These are phyloP conservation scores for Canna indica DNA, from an alignment of 176 grass and related monocot genomes.

Conservation along the genomic window DNA sequence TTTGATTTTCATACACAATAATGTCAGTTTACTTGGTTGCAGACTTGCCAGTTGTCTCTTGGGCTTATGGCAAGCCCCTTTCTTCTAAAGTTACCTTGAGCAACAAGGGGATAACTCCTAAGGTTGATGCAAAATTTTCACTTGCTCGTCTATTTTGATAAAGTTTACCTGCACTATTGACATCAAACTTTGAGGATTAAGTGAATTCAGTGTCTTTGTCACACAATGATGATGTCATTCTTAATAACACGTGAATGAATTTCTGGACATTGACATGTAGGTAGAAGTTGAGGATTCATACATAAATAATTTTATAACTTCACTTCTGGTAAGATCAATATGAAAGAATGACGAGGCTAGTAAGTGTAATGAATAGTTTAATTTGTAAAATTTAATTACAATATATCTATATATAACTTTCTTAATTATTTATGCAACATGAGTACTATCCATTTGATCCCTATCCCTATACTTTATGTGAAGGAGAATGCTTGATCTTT, in stretches of 20 bases:
- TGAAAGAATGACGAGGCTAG: not conserved
- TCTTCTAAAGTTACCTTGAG: conserved; percentile 9
- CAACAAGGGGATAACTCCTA: not conserved
- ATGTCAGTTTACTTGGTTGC: not conserved
- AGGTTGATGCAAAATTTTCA: conserved; percentile 5
- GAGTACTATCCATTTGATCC: no score
- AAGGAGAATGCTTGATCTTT: not conserved
- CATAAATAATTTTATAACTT: not conserved
- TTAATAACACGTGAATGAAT: not conserved
- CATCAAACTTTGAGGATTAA: not conserved
- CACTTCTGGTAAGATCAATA: not conserved
- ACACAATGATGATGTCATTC: not conserved
- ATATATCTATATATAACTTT: no score
- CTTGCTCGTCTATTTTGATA: not conserved
- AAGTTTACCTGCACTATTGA: not conserved
- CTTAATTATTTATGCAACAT: no score
- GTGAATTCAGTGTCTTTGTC: not conserved
- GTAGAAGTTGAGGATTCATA: not conserved
- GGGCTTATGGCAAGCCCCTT: conserved; percentile 3
- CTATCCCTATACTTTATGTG: not conserved
- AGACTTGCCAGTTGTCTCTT: conserved; percentile 1
- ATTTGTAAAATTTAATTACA: no score
- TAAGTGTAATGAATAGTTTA: not conserved
- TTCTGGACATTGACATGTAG: not conserved
- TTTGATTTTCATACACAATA: not conserved